Base-by-base conservation (phyloP, 140 eudicot species). In the Senecio squalidus region DNA sequence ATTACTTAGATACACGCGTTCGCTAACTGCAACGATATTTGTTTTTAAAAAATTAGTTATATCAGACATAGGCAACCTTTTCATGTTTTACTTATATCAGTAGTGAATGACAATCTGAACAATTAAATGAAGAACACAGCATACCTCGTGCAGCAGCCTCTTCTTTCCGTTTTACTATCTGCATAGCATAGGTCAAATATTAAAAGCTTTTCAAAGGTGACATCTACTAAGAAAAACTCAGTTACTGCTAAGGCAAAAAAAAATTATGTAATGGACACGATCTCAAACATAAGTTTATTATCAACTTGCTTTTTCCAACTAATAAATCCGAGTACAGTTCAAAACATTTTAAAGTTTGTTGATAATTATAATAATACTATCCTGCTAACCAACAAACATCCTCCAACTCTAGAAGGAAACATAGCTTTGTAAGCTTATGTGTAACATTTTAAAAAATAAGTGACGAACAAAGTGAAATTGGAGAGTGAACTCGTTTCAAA, bases 111-210 rank as follows among this genome's bases (percentile, higher is more conserved):
- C 36, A 38, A 27, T 25, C 31, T n/a, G 20, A n/a, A 59, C 9
- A 43, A 26, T 15, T 33, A 75, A 3, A 8, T 16, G 44, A 61
- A 34, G 10, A 56, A 36, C 24, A 79, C 8, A 74, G 38, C 65
- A 57, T 49, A 84, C 98, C 98, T 72, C 95, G 82, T 54, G 87
- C 85, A 63, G 80, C 88, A 21, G 98, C 98, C 30, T 91, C 98
- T 83, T 91, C 98, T 80, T 66, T 86, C 61, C 96, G 76, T 58
- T 73, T 87, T 15, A 91, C 81, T 16, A 74, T 83, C 98, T 91
- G 88, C 78, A 76, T 30, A 36, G 52, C 57, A 65, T 55, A 45
- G 70, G 52, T 21, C 10, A 71, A 21, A 58, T n/a, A 74, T 33
- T 60, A 31, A n/a, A 33, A 60, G 1, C 58, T n/a, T 24, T 2